Base-by-base conservation (phyloP, 1,139 yeast species). In the Oligophagozyma castellii region DNA sequence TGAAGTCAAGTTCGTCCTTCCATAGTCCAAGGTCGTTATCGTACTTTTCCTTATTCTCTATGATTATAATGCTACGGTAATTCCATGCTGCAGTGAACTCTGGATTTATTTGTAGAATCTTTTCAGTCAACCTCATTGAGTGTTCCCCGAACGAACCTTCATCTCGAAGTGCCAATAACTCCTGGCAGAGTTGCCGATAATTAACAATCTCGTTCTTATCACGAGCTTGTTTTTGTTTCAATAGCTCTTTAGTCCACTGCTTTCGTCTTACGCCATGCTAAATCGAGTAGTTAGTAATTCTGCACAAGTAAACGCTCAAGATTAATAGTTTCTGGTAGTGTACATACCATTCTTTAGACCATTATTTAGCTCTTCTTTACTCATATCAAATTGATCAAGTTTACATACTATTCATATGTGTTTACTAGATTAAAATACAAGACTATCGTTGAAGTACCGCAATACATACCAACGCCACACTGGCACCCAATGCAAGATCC, bases 51-150 rank as follows among this genome's bases (percentile, higher is more conserved):
- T 32, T 8, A 8, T 56, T 46, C 4, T 52, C 44, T 0, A 45
- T 28, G 18, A 86, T 55, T 2, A 79, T 70, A 39, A 80, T 89
- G 33, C 95, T 66, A 33, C 98, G 66, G 46, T 67, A 78, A 50
- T 89, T 89, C 98, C 98, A 92, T 1, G 71, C 64, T 0, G 95
- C 75, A 51, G 86, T 86, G 40, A 78, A 70, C 46, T 92, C 96
- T 0, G 95, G 95, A 44, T 86, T 84, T 35, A 68, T 46, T 14
- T 63, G 55, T 13, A 89, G 59, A 15, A 89, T 44, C 18, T 60
- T 58, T 0, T 79, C 66, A 1, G 78, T 71, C 37, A 65, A 59
- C 2, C 61, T 58, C 23, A 84, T 60, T 1, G 70, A 54, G 2
- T 58, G 63, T 2, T 51, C 43, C 8, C 60, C 55, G 39, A 60